Percentiles rank a stretch among this genome's conserved stretches.
Evolutionary conservation across 495 filamentous ascomycete species (phyloP).

Genomic region (Hyphodiscus hymeniophilus): DNA sequence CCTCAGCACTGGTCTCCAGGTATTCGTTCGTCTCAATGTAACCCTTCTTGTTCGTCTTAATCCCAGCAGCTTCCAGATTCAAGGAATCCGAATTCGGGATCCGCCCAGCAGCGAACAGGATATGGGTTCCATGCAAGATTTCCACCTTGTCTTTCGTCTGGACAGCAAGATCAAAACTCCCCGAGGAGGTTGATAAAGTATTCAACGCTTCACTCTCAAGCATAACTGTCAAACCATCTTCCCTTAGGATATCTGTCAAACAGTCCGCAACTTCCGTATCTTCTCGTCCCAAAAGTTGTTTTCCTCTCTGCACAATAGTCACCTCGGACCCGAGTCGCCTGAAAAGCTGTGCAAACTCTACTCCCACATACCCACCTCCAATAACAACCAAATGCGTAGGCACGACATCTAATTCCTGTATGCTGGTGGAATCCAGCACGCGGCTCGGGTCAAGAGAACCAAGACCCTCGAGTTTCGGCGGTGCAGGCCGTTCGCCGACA

Average conservation of each 20-base stretch:
- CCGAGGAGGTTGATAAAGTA: conserved; percentile 7
- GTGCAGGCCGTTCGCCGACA: conserved; percentile 33
- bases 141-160: conserved; percentile 5
- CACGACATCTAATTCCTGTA: conserved; percentile 36
- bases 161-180: conserved; percentile 5
- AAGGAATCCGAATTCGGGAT: conserved; percentile 37
- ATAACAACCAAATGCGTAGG: conserved; percentile 40
- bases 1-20: conserved; percentile 30
- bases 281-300: conserved; percentile 34
- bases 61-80: conserved; percentile 26
- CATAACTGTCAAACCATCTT: conserved; percentile 33
- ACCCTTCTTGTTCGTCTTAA: conserved; percentile 27
- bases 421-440: conserved; percentile 38
- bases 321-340: conserved; percentile 35
- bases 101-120: conserved; percentile 40
- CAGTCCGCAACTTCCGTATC: conserved; percentile 33
- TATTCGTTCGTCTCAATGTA: conserved; percentile 33
- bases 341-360: conserved; percentile 46
- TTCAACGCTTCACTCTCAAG: conserved; percentile 21
- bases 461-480: conserved; percentile 27
- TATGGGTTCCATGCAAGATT: conserved; percentile 29
- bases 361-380: conserved; percentile 41
- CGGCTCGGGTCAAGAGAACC: conserved; percentile 22
- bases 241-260: conserved; percentile 29
- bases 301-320: conserved; percentile 35